Evolutionary conservation across 75 land plant species (phyloP), one percentile per base, ranked within the genome.

Genomic region (Pinus tabuliformis): DNA sequence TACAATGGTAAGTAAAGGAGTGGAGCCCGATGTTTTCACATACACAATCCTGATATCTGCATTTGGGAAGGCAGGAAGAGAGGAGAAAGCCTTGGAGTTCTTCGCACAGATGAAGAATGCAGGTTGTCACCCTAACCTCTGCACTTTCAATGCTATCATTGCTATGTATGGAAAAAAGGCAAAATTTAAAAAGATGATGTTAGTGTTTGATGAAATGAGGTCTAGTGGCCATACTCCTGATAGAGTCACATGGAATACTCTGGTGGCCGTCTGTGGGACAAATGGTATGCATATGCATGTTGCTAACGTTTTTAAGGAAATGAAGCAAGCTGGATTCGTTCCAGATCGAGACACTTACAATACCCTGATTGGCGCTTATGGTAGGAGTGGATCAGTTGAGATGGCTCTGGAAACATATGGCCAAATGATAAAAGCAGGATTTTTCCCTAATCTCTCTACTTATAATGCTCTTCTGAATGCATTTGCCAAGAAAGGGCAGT

Each of bases 281-380:
- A 81, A 75, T 62, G 95, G 90, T 11, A 87, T 85, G 91, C 82
- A 86, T 24, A 75, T 73, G 57, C 82, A 83, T 70, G 90, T 95
- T 62, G 83, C 62, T 65, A 76, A 56, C 20, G 91, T 96, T 8
- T 92, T 90, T 59, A 78, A 62, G 22, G 93, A 90, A 74, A 96
- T 96, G 99, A 90, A 83, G 81, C 81, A 73, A 65, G 85, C 86
- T 73, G 97, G 99, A 7, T 82, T 86, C 70, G 84, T 86, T 57
- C 97, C 99, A 26, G 91, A 83, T 59, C 79, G 86, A 75, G 91
- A 87, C 56, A 96, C 99, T 12, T 96, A 92, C 79, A 91, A 96
- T 61, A 90, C 92, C 62, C 78, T 96, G 75, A 96, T 96, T 63
- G 81, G 87, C 58, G 94, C 91, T 0, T 96, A 96, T 80, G 99